phyloP scores from a whole-genome alignment of 1,284 basidiomycete genomes.

The Dichomitus squalens region DNA sequence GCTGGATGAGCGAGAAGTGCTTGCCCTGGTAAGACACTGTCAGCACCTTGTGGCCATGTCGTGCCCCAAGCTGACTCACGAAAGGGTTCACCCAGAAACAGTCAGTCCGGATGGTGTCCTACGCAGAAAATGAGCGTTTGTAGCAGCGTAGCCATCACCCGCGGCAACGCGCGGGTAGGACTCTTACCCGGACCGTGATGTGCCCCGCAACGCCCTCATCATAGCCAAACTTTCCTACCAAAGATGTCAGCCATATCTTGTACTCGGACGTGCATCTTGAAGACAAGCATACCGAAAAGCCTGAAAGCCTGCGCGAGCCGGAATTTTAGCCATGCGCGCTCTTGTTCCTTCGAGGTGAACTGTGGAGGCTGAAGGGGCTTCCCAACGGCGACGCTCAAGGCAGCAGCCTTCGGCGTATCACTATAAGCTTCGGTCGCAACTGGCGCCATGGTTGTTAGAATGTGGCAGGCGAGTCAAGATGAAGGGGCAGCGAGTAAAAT shows the following conservation, averaged over 20 bases:
- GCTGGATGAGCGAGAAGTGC: conserved; percentile 49
- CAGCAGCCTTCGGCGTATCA: not conserved
- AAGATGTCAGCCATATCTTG: not conserved
- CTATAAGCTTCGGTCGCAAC: not conserved
- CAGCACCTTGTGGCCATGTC: not conserved
- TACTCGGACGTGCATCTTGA: not conserved
- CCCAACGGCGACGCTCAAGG: conserved; percentile 7
- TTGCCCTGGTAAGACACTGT: conserved; percentile 33
- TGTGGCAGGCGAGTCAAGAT: not conserved
- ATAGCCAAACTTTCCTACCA: conserved; percentile 51
- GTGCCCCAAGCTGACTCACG: conserved; percentile 27
- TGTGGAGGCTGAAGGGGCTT: conserved; percentile 26
- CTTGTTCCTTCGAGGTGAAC: conserved; percentile 43
- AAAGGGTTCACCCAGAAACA: conserved; percentile 62
- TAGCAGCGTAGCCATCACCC: not conserved
- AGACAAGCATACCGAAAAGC: conserved; percentile 47
- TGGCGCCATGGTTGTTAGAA: conserved; percentile 2
- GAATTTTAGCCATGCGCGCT: conserved; percentile 54
- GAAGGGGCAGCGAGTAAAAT: not conserved
- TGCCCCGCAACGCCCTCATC: conserved; percentile 65
- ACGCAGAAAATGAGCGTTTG: not conserved
- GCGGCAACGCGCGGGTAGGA: conserved; percentile 6
- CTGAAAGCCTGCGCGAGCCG: conserved; percentile 54
- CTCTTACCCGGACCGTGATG: conserved; percentile 55
- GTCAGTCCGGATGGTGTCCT: conserved; percentile 51